Evolutionary conservation across 1,284 basidiomycete species (phyloP), one percentile per base, ranked within the genome.

Genomic region (Phellopilus nigrolimitatus): DNA sequence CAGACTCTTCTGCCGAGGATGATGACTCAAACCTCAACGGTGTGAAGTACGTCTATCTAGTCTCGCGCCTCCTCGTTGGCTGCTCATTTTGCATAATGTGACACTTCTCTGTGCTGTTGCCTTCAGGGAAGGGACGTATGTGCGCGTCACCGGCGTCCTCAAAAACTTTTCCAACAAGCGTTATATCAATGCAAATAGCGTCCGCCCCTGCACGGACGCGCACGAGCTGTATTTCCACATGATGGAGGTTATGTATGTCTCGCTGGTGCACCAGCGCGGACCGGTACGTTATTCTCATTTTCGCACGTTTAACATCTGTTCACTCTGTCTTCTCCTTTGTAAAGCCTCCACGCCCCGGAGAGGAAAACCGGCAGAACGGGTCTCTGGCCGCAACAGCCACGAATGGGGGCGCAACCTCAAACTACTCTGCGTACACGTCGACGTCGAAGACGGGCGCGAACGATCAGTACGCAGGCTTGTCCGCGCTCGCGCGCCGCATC

Each of bases 141-240:
- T 95, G 33, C 82, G 90, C n/a, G 81, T 97, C 21, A 79, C 90
- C 31, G 97, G 95, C n/a, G 76, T 75, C n/a, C 69, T 98, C 59
- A 97, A 97, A 67, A 76, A 76, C 5, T 97, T 97, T 67, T 81
- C 82, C 37, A 82, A 78, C 60, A 95, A 91, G 67, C 77, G 84
- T 61, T 90, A 91, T 64, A 77, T 97, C 62, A 88, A 88, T 51
- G 83, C 87, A 5, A 80, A 75, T 31, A 78, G 85, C 58, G 80
- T 97, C 57, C 81, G 86, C 24, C 71, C 73, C 3, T 70, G 88
- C 36, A 76, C 71, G 25, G 88, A 95, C 63, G 72, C 75, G 34
- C 82, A 92, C 66, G 94, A 99, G 67, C 69, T 91, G 37, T 84
- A 84, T 61, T 95, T 90, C 68, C 95, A 98, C 64, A 62, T 77